Evolutionary conservation across 2,329 filamentous ascomycete genomes (phyloP).

Genomic region (Monilinia laxa): DNA sequence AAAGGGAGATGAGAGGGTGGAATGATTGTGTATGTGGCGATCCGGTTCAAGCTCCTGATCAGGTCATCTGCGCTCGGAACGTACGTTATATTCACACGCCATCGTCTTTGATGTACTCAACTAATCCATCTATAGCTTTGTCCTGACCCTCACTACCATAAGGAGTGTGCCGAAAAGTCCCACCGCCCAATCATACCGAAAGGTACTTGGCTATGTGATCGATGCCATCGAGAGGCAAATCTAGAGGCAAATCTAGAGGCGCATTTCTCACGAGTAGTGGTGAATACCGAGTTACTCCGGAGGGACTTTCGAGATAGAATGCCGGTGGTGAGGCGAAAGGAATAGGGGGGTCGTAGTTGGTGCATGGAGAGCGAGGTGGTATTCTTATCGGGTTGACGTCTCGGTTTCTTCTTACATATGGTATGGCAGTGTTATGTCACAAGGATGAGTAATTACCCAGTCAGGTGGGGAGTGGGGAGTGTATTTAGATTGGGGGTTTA

Average conservation of each 20-base stretch:
- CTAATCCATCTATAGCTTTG: conserved; percentile 8
- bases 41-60: conserved; percentile 24
- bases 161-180: conserved; percentile 5
- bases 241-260: not conserved
- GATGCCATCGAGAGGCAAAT: not conserved
- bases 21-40: conserved; percentile 31
- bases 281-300: not conserved
- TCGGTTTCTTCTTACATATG: too few relatives aligned
- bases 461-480: too few relatives aligned
- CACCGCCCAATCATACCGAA: not conserved
- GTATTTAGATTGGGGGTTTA: too few relatives aligned
- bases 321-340: not conserved
- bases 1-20: conserved; percentile 9
- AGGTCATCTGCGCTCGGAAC: conserved; percentile 28
- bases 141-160: conserved; percentile 3
- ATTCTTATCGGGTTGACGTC: too few relatives aligned
- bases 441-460: too few relatives aligned
- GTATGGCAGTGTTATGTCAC: too few relatives aligned
- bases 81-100: not conserved
- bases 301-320: not conserved
- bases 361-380: too few relatives aligned
- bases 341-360: not conserved
- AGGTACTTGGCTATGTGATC: conserved; percentile 12
- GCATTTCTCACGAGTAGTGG: too few relatives aligned
- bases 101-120: not conserved